Evolutionary conservation across 352 stramenopile species (phyloP).

Genomic region (Phytophthora palmivora): DNA sequence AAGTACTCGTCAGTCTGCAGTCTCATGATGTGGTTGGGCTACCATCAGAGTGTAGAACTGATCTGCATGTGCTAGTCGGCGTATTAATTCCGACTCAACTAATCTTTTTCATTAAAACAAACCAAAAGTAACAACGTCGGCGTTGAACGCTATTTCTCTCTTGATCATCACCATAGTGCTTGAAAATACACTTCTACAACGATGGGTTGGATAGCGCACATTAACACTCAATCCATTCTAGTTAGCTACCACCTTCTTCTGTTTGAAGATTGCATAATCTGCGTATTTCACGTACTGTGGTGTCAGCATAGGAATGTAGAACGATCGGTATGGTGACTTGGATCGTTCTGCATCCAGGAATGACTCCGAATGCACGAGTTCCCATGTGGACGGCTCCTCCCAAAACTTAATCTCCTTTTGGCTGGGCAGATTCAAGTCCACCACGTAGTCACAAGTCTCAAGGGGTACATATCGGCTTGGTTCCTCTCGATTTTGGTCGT

Average conservation of each 20-base stretch:
- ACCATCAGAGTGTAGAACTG: background rate
- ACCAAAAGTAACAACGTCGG: too few species aligned
- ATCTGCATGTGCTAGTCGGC: slow-evolving; percentile 23
- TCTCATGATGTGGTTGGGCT: background rate
- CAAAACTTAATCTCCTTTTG: slow-evolving; percentile 78
- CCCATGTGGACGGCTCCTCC: slow-evolving; percentile 58
- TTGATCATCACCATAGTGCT: too few species aligned
- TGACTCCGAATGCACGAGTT: slow-evolving; percentile 52
- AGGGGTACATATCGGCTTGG: slow-evolving; percentile 85
- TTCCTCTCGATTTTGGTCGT: slow-evolving; percentile 95
- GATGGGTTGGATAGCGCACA: background rate
- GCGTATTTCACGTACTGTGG: slow-evolving; percentile 58
- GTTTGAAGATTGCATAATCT: slow-evolving; percentile 77
- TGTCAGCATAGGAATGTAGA: slow-evolving; percentile 82
- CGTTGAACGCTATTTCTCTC: too few species aligned
- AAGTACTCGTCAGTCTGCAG: background rate
- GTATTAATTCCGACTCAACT: background rate
- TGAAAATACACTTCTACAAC: too few species aligned
- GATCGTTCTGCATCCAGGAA: slow-evolving; percentile 77
- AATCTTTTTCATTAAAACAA: background rate
- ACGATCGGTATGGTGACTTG: slow-evolving; percentile 68
- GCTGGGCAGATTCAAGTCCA: slow-evolving; percentile 82
- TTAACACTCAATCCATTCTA: slow-evolving; percentile 7
- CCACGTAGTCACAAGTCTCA: slow-evolving; percentile 87
- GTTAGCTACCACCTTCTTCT: slow-evolving; percentile 30